Conservation (phyloP, 73 alveolate species). For the Paramecium primaurelia region DNA sequence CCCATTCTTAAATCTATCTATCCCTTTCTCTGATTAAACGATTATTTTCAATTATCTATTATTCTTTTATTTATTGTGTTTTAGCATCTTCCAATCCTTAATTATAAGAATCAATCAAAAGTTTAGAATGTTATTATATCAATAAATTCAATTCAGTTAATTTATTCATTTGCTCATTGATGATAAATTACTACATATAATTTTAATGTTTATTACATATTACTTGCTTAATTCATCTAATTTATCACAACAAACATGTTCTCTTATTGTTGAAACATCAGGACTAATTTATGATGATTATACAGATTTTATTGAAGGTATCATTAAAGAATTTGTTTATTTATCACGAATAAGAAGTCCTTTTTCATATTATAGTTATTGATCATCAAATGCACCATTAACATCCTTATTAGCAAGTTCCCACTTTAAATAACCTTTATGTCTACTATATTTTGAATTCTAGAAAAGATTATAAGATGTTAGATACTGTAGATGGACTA, state of each 20-base stretch:
- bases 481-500: not conserved
- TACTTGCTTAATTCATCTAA: not conserved
- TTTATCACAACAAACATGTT: not conserved
- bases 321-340: not conserved
- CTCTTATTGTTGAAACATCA: not conserved
- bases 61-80: not conserved
- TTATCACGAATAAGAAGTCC: not conserved
- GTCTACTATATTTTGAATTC: not conserved
- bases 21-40: not conserved
- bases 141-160: not conserved
- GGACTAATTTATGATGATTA: not conserved
- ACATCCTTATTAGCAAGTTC: not conserved
- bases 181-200: not conserved
- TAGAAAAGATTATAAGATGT: not conserved
- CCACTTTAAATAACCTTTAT: slow-evolving; percentile 3
- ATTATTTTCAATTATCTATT: not conserved
- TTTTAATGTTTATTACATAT: not conserved
- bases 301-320: not conserved
- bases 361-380: not conserved
- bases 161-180: not conserved
- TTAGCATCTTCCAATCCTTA: not conserved
- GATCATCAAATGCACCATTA: not conserved
- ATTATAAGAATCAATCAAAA: not conserved
- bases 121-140: not conserved
- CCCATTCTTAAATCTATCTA: not conserved